Base-by-base conservation (phyloP, 257 asterid species). In the Coffea canephora region DNA sequence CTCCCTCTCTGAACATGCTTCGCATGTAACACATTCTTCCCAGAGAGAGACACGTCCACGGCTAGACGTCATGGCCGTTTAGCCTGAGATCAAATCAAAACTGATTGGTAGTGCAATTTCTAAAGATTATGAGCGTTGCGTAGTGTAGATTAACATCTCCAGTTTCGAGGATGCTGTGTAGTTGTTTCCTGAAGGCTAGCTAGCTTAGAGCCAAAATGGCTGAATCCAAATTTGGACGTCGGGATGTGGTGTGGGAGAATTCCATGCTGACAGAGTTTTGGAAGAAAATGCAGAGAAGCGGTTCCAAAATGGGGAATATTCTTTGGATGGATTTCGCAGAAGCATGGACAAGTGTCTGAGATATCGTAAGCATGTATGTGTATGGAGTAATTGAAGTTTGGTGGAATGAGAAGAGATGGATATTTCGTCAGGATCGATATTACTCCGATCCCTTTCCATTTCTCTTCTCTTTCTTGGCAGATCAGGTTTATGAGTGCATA, bases 251-350 rank as follows among this genome's bases (percentile, higher is more conserved):
- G 80, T 67, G 76, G 80, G 69, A 41, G 9, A 45, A 61, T 59
- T 71, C 67, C 55, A 45, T 59, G 78, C 31, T 79, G 83, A 79
- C 78, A 65, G 61, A 45, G 13, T 23, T 41, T 1, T 16, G 39
- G 72, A 69, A 62, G 21, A 67, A 81, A 74, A 4, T 19, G 48
- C 41, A 19, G 14, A 36, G 50, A 41, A 45, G 43, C 52, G 75
- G 67, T 74, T 82, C 76, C n/a, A n/a, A 49, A 68, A 39, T 36
- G 27, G 31, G 82, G 82, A 76, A 81, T 85, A 85, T 82, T 78
- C 80, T 55, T 76, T 66, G 73, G 50, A 61, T 54, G 82, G 69
- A 78, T 25, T 23, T 64, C 34, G 36, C 39, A 79, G 84, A 76
- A 79, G 41, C 59, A 61, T 34, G 74, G 79, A 82, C 82, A 78